A percentile compares a stretch with the other conserved stretches of the same genome.
phyloP scores from a whole-genome alignment of 768 basidiomycete genomes.

The Inosperma sp. region DNA sequence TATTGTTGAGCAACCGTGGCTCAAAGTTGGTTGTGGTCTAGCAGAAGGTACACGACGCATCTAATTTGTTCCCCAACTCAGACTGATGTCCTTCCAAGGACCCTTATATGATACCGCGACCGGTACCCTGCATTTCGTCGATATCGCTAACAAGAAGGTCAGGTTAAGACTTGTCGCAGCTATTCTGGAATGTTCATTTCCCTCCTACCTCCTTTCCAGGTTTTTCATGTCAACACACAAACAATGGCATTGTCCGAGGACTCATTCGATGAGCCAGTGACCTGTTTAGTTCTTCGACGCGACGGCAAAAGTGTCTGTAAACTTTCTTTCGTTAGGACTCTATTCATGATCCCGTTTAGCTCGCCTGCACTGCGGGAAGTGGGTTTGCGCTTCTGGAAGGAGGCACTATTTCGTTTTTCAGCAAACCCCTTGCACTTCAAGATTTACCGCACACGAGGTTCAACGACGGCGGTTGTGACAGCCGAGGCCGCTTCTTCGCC shows the following conservation, averaged over 20 bases:
- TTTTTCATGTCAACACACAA: slow-evolving; percentile 46
- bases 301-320: slow-evolving; percentile 32
- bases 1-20: slow-evolving; percentile 41
- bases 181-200: slow-evolving; percentile 5
- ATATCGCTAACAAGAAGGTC: slow-evolving; percentile 55
- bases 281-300: slow-evolving; percentile 52
- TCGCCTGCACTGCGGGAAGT: slow-evolving; percentile 54
- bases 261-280: slow-evolving; percentile 50
- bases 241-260: slow-evolving; percentile 41
- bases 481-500: slow-evolving; percentile 58
- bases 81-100: slow-evolving; percentile 31
- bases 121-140: slow-evolving; percentile 60
- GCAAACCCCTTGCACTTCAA: slow-evolving; percentile 43
- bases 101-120: slow-evolving; percentile 58
- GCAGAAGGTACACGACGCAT: slow-evolving; percentile 51
- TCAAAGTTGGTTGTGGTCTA: slow-evolving; percentile 50
- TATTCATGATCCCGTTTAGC: slow-evolving; percentile 29
- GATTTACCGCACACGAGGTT: slow-evolving; percentile 49
- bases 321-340: not conserved
- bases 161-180: not conserved
- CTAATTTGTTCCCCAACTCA: not conserved
- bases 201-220: slow-evolving; percentile 30
- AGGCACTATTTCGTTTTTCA: slow-evolving; percentile 43
- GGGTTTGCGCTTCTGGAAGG: slow-evolving; percentile 52
- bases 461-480: slow-evolving; percentile 70